phyloP scores from a whole-genome alignment of 129 eudicot species.

The Daucus carota region DH1_v3.0 NC_030389.2:44017001-44017500 shows the following conservation, averaged over 20 bases:
- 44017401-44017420: background rate
- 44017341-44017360: background rate
- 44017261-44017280: background rate
- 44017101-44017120: constrained; percentile 1
- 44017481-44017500: too few relatives aligned
- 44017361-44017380: background rate
- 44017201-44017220: background rate
- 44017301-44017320: background rate
- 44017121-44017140: too few relatives aligned
- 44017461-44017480: too few relatives aligned
- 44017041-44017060: background rate
- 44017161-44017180: background rate
- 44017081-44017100: constrained; percentile 2
- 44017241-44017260: background rate
- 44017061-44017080: background rate
- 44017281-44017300: background rate
- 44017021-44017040: background rate
- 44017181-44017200: background rate
- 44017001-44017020: background rate
- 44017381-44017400: background rate
- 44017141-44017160: background rate
- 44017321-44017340: too few relatives aligned
- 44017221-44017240: background rate
- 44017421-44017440: background rate
- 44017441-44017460: background rate